Evolutionary conservation across 2,329 filamentous ascomycete species (phyloP), one percentile per base, ranked within the genome.

Genomic region (Penicillium polonicum): DNA sequence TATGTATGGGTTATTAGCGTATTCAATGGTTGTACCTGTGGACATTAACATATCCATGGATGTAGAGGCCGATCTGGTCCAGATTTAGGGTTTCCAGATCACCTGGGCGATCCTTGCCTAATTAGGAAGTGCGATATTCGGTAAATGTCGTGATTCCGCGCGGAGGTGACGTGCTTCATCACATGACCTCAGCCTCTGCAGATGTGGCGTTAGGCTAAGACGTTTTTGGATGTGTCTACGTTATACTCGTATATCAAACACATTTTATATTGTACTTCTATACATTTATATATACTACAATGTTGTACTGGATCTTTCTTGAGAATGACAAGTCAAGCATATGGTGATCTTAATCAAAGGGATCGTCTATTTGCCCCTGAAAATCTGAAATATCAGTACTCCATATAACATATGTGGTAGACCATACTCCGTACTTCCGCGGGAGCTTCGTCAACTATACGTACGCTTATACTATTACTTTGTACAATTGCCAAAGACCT

Each of bases 91-190:
- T 52, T 52, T 29, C 19, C 23, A 13, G n/a, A 39, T 44, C 23
- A 43, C 50, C 54, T 50, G 57, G 60, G 2, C 31, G 38, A 44
- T 31, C 46, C 8, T 23, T 58, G 21, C 60, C 61, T 7, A 1
- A 52, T 60, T 38, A 8, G 44, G 59, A 41, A 12, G 5, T 7
- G 5, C 3, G 23, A 13, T 15, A 6, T 15, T 15, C 31, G 31
- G 31, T 5, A 33, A 36, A 67, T 62, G 64, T 67, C 65, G 65
- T 60, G 63, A 67, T 65, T 57, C 19, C 1, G 45, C 38, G 60
- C 51, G 65, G 61, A 61, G 64, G 61, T 67, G 60, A 57, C 65
- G 65, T 68, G 64, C 51, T 64, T 17, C 12, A 33, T 54, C 65
- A 67, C 64, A 60, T 66, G 64, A 48, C 13, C 12, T 23, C 31